Evolutionary conservation across 257 asterid genomes (phyloP).

Genomic region (Thymus mandschuricus): DNA sequence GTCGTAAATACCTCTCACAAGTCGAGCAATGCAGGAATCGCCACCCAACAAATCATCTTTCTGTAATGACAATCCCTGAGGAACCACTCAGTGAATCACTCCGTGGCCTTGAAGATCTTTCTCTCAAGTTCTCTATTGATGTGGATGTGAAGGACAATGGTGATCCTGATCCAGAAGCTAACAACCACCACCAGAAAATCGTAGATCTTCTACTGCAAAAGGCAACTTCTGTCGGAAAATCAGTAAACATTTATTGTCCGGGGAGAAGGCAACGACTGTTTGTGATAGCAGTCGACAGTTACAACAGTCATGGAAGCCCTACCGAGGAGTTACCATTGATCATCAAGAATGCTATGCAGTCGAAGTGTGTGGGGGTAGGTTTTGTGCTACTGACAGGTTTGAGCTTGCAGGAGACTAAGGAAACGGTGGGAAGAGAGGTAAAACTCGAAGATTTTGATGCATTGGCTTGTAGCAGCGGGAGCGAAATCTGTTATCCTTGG

Average conservation of each 20-base stretch:
- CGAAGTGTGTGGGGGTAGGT: conserved; percentile 56
- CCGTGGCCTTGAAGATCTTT: conserved; percentile 60
- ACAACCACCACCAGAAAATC: conserved; percentile 53
- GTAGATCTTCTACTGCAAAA: conserved; percentile 49
- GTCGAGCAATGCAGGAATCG: conserved; percentile 52
- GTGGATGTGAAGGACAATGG: conserved; percentile 53
- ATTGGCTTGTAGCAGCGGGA: conserved; percentile 63
- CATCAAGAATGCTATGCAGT: conserved; percentile 57
- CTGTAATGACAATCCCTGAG: conserved; percentile 54
- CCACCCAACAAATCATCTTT: conserved; percentile 53
- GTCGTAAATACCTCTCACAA: conserved; percentile 61
- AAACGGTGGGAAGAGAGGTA: conserved; percentile 40
- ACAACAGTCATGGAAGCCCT: conserved; percentile 44
- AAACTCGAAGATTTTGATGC: conserved; percentile 61
- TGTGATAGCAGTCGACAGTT: conserved; percentile 62
- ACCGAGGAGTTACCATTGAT: conserved; percentile 45
- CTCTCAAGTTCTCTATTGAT: conserved; percentile 57
- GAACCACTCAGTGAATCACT: conserved; percentile 71
- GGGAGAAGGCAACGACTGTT: conserved; percentile 66
- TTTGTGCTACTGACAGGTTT: conserved; percentile 55
- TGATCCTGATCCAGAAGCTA: conserved; percentile 44
- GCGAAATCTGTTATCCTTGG: conserved; percentile 72
- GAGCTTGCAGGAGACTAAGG: conserved; percentile 55
- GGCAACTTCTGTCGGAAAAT: conserved; percentile 40
- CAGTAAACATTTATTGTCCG: conserved; percentile 44